Percentiles rank a stretch among this genome's conserved stretches.
These are phyloP conservation scores for Alternaria dauci DNA, from an alignment of 2,329 filamentous ascomycete genomes.

Conservation along the genomic window DNA sequence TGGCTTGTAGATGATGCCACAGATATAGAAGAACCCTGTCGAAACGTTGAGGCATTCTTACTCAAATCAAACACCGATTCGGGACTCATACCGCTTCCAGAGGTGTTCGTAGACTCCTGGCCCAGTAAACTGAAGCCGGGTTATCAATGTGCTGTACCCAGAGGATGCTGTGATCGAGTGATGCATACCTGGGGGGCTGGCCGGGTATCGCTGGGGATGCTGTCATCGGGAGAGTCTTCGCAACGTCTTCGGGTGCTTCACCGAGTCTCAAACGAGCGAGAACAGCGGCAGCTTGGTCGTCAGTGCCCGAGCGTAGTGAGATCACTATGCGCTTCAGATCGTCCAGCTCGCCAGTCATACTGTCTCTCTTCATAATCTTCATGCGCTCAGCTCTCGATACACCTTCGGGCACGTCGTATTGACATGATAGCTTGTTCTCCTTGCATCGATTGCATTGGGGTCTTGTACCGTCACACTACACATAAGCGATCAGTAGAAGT, in stretches of 20 bases:
- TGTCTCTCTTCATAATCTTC: constrained; percentile 35
- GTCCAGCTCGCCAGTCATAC: constrained; percentile 26
- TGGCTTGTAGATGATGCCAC: constrained; percentile 20
- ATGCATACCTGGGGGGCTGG: constrained; percentile 30
- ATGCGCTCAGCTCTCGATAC: constrained; percentile 37
- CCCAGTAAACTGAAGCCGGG: constrained; percentile 27
- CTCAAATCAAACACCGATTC: constrained; percentile 20
- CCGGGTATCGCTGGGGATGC: constrained; percentile 12
- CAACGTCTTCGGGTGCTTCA: constrained; percentile 31
- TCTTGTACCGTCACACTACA: constrained; percentile 34
- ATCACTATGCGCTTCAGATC: constrained; percentile 34
- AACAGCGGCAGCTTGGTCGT: constrained; percentile 30
- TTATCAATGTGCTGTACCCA: constrained; percentile 21
- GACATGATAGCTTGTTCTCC: constrained; percentile 28
- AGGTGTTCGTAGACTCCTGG: constrained; percentile 27
- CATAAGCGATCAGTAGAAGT: neutral
- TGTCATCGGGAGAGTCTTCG: constrained; percentile 26
- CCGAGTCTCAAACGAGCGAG: constrained; percentile 32
- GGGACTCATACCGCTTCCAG: constrained; percentile 23
- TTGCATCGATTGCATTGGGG: constrained; percentile 33
- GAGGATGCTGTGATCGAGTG: constrained; percentile 6
- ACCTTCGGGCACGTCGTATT: constrained; percentile 37
- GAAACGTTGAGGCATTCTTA: constrained; percentile 5
- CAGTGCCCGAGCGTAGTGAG: constrained; percentile 29
- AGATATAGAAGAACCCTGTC: constrained; percentile 19